Evolutionary conservation across 2,329 filamentous ascomycete species (phyloP).

Genomic region (Fusarium sp.): DNA sequence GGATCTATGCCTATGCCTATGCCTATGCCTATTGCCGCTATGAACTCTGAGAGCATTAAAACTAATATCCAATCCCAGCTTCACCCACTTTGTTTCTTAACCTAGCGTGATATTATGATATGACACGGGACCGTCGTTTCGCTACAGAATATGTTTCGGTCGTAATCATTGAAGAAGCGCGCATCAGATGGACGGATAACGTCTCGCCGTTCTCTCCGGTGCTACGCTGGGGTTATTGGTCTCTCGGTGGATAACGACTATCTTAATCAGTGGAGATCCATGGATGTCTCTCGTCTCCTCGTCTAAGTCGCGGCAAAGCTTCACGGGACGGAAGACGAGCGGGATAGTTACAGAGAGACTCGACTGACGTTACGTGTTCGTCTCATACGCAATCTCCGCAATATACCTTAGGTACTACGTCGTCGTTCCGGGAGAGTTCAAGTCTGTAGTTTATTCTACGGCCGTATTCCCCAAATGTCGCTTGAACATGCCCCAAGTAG

Average conservation of each 20-base stretch:
- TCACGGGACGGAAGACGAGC: slow-evolving; percentile 1
- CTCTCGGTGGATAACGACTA: slow-evolving; percentile 22
- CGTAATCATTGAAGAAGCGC: slow-evolving; percentile 8
- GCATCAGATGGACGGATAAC: slow-evolving; percentile 26
- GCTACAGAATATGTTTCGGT: slow-evolving; percentile 11
- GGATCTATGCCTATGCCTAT: background rate
- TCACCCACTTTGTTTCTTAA: slow-evolving; percentile 7
- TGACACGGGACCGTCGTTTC: slow-evolving; percentile 18
- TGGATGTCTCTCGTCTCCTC: background rate
- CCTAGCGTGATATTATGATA: slow-evolving; percentile 13
- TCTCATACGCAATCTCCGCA: slow-evolving; percentile 32
- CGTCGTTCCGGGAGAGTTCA: slow-evolving; percentile 6
- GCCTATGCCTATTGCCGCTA: background rate
- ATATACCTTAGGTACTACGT: slow-evolving; percentile 5
- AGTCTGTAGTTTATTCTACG: background rate
- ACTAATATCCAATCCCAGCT: slow-evolving; percentile 3
- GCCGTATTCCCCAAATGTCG: slow-evolving; percentile 11
- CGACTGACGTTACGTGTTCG: slow-evolving; percentile 23
- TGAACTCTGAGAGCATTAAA: slow-evolving; percentile 9
- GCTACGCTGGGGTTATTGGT: slow-evolving; percentile 18
- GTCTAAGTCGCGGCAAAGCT: slow-evolving; percentile 2
- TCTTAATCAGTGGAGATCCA: slow-evolving; percentile 10
- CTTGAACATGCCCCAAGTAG: slow-evolving; percentile 8
- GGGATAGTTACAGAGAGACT: slow-evolving; percentile 2
- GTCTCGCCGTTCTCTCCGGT: slow-evolving; percentile 22